These are phyloP conservation scores for Heritiera littoralis DNA, from an alignment of 345 rosid species.

Conservation along the genomic window DNA sequence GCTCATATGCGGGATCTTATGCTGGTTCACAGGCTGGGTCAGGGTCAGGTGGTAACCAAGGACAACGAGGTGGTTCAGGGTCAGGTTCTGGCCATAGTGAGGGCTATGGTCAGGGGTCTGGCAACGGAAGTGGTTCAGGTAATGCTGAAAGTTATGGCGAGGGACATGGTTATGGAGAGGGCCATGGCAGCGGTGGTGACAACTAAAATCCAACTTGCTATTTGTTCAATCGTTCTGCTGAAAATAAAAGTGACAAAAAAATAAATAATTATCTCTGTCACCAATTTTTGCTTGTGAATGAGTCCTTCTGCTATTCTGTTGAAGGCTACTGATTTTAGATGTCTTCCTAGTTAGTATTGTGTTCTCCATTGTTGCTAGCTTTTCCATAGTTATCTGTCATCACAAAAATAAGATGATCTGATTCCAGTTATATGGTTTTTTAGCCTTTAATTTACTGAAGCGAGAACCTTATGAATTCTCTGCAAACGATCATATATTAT, in stretches of 20 bases:
- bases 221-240: neutral
- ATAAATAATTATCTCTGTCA: too few relatives aligned
- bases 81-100: constrained; percentile 32
- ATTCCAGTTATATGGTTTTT: too few relatives aligned
- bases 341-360: too few relatives aligned
- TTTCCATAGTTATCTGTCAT: too few relatives aligned
- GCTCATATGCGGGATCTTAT: neutral
- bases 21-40: constrained; percentile 7
- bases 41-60: neutral
- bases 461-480: too few relatives aligned
- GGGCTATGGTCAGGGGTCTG: constrained; percentile 15
- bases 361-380: too few relatives aligned
- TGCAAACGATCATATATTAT: too few relatives aligned
- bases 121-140: constrained; percentile 28
- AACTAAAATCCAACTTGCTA: constrained; percentile 3
- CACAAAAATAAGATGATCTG: too few relatives aligned
- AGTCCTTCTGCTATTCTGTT: too few relatives aligned
- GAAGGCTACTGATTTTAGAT: too few relatives aligned
- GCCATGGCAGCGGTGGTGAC: constrained; percentile 29
- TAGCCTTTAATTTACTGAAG: too few relatives aligned
- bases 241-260: neutral
- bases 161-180: constrained; percentile 37
- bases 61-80: neutral
- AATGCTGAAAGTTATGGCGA: constrained; percentile 34
- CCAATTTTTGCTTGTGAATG: too few relatives aligned